phyloP scores from a whole-genome alignment of 148 eudicot genomes.

The Rhododendron ovatum region DNA sequence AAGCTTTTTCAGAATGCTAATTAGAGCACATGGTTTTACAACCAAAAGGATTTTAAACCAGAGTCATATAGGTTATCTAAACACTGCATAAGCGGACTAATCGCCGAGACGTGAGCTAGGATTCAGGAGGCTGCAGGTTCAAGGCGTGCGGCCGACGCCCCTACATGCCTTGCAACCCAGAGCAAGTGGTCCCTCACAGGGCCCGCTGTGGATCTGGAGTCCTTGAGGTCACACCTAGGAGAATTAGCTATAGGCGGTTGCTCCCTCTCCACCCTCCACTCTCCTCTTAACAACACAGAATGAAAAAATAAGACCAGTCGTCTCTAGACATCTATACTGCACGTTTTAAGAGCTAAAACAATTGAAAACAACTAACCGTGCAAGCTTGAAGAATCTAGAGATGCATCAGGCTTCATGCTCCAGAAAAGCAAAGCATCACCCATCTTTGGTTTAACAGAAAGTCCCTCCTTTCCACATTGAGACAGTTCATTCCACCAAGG shows the following conservation, averaged over 20 bases:
- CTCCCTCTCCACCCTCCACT: background rate
- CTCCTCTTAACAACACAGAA: background rate
- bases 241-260: background rate
- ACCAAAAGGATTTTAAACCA: background rate
- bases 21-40: background rate
- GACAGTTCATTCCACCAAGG: conserved; percentile 92
- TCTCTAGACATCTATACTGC: background rate
- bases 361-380: conserved; percentile 59
- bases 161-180: background rate
- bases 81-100: background rate
- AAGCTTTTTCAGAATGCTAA: background rate
- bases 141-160: background rate
- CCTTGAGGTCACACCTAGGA: background rate
- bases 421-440: conserved; percentile 96
- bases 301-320: background rate
- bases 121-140: background rate
- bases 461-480: conserved; percentile 82
- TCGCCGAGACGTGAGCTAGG: background rate
- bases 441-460: conserved; percentile 81
- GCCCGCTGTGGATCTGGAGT: background rate
- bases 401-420: conserved; percentile 96
- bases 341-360: background rate
- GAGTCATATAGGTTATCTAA: background rate
- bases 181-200: background rate
- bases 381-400: conserved; percentile 79